A percentile compares a stretch with the other conserved stretches of the same genome.
phyloP scores from a whole-genome alignment of 345 rosid genomes.

The Eucalyptus regnans region DNA sequence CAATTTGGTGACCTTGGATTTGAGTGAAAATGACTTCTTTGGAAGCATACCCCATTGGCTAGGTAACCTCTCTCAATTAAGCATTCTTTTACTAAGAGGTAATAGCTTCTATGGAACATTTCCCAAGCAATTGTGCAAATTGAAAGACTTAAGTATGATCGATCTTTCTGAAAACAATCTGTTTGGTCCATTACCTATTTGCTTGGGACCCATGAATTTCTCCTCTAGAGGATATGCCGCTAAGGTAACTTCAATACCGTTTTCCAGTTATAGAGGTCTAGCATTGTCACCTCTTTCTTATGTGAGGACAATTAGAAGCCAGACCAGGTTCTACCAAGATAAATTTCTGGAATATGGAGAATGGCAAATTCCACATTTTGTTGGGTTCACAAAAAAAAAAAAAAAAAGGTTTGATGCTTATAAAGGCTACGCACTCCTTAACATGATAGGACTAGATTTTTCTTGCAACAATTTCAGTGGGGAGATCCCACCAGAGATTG shows the following conservation, averaged over 20 bases:
- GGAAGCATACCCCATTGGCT: too few species aligned
- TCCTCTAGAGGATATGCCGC: fast-evolving
- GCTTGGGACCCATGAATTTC: neutral
- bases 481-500: neutral
- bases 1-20: too few species aligned
- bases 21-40: too few species aligned
- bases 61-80: too few species aligned
- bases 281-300: too few species aligned
- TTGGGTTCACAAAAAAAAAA: neutral
- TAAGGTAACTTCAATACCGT: fast-evolving
- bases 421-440: neutral
- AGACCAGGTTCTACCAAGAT: too few species aligned
- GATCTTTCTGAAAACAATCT: neutral
- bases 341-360: too few species aligned
- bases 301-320: too few species aligned
- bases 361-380: fast-evolving
- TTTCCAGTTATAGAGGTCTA: too few species aligned
- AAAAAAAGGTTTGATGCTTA: neutral
- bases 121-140: neutral
- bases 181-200: neutral
- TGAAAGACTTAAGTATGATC: neutral
- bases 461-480: fast-evolving
- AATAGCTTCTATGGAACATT: neutral
- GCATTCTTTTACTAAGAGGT: too few species aligned
- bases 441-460: neutral